These are phyloP conservation scores for Arbutus unedo DNA, from an alignment of 148 eudicot genomes.

Conservation along the genomic window DNA sequence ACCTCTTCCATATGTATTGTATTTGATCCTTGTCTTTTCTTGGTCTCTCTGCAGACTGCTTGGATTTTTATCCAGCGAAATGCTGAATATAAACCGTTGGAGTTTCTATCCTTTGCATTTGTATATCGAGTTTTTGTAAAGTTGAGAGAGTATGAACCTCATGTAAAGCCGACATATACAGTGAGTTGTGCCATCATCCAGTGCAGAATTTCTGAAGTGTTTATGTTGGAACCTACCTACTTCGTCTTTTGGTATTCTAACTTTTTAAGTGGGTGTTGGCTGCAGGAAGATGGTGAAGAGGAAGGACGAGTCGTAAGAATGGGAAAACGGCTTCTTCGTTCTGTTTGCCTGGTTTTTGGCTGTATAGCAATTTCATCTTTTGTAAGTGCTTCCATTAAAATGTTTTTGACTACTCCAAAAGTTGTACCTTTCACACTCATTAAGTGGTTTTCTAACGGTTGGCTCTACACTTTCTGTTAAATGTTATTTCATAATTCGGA, in stretches of 20 bases:
- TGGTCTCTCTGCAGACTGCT: slow-evolving; percentile 55
- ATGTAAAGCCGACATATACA: slow-evolving; percentile 47
- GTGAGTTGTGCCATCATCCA: slow-evolving; percentile 37
- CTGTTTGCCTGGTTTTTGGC: slow-evolving; percentile 78
- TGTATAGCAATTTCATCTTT: slow-evolving; percentile 74
- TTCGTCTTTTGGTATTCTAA: slow-evolving; percentile 15
- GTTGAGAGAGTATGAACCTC: slow-evolving; percentile 71
- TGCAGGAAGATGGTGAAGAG: slow-evolving; percentile 95
- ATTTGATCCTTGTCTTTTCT: slow-evolving; percentile 13
- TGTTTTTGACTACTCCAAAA: neutral
- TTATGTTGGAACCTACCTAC: neutral
- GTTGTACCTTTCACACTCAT: neutral
- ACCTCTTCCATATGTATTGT: too few relatives aligned
- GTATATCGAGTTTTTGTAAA: slow-evolving; percentile 88
- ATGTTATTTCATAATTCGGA: neutral
- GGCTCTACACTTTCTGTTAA: neutral
- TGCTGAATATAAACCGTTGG: slow-evolving; percentile 90
- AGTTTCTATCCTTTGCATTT: slow-evolving; percentile 69
- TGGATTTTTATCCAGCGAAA: slow-evolving; percentile 65
- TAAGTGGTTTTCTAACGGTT: neutral
- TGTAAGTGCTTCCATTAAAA: slow-evolving; percentile 44
- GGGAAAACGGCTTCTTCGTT: slow-evolving; percentile 87
- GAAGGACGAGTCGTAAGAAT: slow-evolving; percentile 65
- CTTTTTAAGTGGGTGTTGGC: slow-evolving; percentile 23
- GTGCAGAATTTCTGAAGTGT: neutral